These are phyloP conservation scores for Adenanthera pavonina DNA, from an alignment of 306 rosid species.

Conservation along the genomic window DNA sequence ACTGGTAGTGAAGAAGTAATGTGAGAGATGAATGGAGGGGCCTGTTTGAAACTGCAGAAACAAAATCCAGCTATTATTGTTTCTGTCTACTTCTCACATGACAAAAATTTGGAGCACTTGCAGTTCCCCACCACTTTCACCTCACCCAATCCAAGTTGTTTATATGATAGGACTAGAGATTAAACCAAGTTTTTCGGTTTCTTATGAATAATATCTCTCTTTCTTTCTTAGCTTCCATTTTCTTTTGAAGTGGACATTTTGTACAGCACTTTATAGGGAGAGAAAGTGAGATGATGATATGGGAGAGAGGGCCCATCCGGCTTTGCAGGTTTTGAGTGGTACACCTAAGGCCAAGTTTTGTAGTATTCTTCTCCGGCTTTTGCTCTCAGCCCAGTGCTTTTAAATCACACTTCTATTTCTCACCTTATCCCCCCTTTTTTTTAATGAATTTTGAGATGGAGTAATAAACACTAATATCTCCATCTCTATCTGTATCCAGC, in stretches of 20 bases:
- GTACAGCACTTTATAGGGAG: constrained; percentile 10
- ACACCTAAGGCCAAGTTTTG: constrained; percentile 52
- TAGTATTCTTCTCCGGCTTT: constrained; percentile 35
- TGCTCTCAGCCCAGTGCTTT: constrained; percentile 33
- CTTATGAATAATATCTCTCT: background rate
- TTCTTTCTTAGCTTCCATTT: background rate
- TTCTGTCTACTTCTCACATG: constrained; percentile 61
- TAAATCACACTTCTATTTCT: background rate
- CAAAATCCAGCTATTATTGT: constrained; percentile 66
- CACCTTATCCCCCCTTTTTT: constrained; percentile 40
- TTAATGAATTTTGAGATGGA: background rate
- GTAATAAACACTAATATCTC: background rate
- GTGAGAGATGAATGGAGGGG: constrained; percentile 32
- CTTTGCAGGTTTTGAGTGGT: constrained; percentile 47
- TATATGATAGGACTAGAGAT: background rate
- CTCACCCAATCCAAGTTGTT: background rate
- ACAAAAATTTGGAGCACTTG: constrained; percentile 57
- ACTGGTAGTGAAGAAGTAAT: constrained; percentile 37
- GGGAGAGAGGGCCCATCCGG: constrained; percentile 40
- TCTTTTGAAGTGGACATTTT: constrained; percentile 26
- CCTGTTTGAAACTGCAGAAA: constrained; percentile 54
- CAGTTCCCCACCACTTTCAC: constrained; percentile 37
- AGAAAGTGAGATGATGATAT: no score
- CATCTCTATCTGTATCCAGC: constrained; percentile 22
- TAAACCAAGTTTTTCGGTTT: background rate